Evolutionary conservation across 2,329 filamentous ascomycete species (phyloP).

Genomic region (Diaporthe helianthi): DNA sequence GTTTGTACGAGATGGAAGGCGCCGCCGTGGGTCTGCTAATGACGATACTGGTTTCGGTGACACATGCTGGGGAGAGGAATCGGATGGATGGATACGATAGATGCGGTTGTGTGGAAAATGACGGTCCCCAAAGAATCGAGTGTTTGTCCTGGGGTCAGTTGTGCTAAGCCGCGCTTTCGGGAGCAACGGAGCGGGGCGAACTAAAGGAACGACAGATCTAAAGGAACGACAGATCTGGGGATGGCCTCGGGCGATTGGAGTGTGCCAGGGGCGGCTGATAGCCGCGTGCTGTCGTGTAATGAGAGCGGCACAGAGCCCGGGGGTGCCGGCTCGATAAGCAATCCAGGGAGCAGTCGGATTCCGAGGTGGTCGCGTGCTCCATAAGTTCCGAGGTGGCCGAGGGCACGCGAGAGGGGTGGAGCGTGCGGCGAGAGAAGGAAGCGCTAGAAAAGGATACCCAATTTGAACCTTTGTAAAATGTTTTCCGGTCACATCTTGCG

Average conservation of each 20-base stretch:
- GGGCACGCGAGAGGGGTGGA: neutral
- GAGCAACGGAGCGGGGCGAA: neutral
- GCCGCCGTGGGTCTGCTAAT: neutral
- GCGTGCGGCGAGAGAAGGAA: neutral
- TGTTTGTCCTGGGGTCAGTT: neutral
- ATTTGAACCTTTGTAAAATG: neutral
- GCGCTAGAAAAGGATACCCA: slow-evolving; percentile 20
- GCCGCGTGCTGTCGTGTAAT: neutral
- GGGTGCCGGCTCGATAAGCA: neutral
- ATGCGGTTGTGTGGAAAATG: neutral
- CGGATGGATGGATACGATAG: neutral
- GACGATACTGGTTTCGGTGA: neutral
- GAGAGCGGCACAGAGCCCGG: neutral
- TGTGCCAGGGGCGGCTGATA: neutral
- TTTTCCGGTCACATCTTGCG: neutral
- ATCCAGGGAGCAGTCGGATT: neutral
- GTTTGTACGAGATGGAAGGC: neutral
- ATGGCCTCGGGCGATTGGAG: neutral
- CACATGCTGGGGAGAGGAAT: neutral
- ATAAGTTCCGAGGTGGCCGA: slow-evolving; percentile 12
- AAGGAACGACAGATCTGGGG: neutral
- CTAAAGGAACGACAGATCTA: neutral
- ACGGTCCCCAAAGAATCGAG: neutral
- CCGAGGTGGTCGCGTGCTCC: slow-evolving; percentile 10
- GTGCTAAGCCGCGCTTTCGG: neutral